These are phyloP conservation scores for Aspergillus mulundensis DNA, from an alignment of 495 filamentous ascomycete genomes.

Conservation along the genomic window DNA sequence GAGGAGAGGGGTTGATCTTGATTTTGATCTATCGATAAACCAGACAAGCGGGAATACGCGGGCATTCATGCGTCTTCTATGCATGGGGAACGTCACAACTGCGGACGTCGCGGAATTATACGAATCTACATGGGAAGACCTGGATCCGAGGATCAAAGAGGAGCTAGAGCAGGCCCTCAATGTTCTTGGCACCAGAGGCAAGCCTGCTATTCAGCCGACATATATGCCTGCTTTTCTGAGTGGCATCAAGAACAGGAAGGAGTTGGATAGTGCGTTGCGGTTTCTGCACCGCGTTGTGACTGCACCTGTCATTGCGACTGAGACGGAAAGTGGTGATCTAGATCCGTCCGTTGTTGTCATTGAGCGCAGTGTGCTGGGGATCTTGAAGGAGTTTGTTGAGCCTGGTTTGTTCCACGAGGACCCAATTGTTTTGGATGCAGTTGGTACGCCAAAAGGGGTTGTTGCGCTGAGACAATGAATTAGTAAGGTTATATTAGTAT, in stretches of 20 bases:
- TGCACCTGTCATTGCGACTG: neutral
- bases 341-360: neutral
- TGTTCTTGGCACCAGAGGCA: neutral
- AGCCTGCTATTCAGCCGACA: neutral
- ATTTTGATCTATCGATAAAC: no score
- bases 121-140: neutral
- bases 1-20: neutral
- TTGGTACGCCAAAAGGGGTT: neutral
- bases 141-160: neutral
- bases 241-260: neutral
- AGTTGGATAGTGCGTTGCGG: neutral
- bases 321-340: no score
- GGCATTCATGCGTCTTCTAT: neutral
- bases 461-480: neutral
- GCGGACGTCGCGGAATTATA: neutral
- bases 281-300: neutral
- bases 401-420: neutral
- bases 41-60: neutral
- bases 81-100: neutral
- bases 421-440: neutral
- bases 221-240: neutral
- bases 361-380: neutral
- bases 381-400: neutral
- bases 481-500: no score
- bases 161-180: neutral